Conservation (phyloP, 2,329 filamentous ascomycete genomes). For the Colletotrichum costaricense region DNA sequence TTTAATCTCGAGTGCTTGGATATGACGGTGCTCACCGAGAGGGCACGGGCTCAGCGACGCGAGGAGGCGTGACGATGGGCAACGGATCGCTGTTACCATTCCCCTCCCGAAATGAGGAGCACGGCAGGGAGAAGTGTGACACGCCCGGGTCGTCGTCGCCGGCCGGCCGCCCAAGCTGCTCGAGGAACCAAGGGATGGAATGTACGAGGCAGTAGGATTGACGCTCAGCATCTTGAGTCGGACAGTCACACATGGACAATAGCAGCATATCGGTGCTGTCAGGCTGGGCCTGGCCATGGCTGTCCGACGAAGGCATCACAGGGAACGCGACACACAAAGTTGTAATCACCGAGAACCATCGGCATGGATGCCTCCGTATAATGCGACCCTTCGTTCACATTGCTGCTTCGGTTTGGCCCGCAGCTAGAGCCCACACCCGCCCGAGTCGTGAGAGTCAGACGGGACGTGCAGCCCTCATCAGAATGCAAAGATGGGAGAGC, state of each 20-base stretch:
- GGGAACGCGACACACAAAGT: conserved; percentile 22
- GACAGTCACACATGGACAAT: not conserved
- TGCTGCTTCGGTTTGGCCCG: conserved; percentile 20
- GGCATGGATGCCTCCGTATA: conserved; percentile 3
- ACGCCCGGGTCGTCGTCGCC: conserved; percentile 16
- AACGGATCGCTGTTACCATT: conserved; percentile 27
- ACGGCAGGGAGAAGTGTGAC: conserved; percentile 30
- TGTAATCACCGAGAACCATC: not conserved
- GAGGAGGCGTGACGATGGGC: conserved; percentile 18
- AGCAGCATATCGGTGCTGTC: conserved; percentile 12
- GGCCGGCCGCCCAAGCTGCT: conserved; percentile 13
- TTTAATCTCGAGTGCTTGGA: not conserved
- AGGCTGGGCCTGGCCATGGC: conserved; percentile 15
- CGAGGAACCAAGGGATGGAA: conserved; percentile 28
- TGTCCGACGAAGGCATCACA: conserved; percentile 21
- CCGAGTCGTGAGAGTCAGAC: conserved; percentile 11
- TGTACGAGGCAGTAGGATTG: conserved; percentile 13
- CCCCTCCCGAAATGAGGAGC: conserved; percentile 25
- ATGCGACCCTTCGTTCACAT: conserved; percentile 11
- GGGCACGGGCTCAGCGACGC: not conserved
- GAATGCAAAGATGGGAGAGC: conserved; percentile 20
- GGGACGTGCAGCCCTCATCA: conserved; percentile 10
- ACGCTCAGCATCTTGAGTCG: conserved; percentile 6
- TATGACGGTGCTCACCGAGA: conserved; percentile 8
- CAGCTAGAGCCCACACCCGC: not conserved